A percentile compares a stretch with the other conserved stretches of the same genome.
These are phyloP conservation scores for Gloeopeniophorella convolvens DNA, from an alignment of 768 basidiomycete genomes.

Conservation along the genomic window DNA sequence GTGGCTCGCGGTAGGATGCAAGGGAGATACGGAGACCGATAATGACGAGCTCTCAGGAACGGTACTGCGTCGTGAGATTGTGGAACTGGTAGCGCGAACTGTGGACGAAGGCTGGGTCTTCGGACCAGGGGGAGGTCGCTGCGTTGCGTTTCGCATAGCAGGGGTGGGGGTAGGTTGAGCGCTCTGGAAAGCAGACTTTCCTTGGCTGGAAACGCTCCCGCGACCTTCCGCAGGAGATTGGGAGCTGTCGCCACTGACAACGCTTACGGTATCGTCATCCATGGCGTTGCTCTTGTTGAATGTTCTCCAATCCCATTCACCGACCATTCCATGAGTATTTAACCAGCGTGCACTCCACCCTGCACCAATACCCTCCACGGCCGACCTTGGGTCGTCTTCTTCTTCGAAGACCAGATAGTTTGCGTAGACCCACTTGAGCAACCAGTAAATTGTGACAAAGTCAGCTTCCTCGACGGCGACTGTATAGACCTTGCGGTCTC, in stretches of 20 bases:
- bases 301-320: constrained; percentile 69
- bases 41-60: constrained; percentile 7
- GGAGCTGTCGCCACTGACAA: constrained; percentile 46
- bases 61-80: constrained; percentile 9
- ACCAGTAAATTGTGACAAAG: constrained; percentile 73
- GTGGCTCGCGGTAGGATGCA: constrained; percentile 14
- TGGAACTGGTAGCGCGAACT: constrained; percentile 7
- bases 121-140: constrained; percentile 6
- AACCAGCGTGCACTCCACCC: constrained; percentile 62
- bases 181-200: constrained; percentile 16
- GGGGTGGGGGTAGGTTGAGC: background rate
- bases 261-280: constrained; percentile 42
- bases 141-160: background rate
- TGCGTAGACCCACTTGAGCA: constrained; percentile 69
- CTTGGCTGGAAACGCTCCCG: constrained; percentile 16
- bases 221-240: constrained; percentile 19
- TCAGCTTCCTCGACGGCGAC: constrained; percentile 75
- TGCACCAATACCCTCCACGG: constrained; percentile 60
- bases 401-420: constrained; percentile 69
- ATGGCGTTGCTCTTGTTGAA: constrained; percentile 34
- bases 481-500: constrained; percentile 53
- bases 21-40: background rate
- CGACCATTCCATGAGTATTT: constrained; percentile 33
- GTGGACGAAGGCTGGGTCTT: constrained; percentile 11
- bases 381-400: constrained; percentile 58